Conservation (phyloP, 768 basidiomycete species). For the Dacryopinax spathularia region DNA sequence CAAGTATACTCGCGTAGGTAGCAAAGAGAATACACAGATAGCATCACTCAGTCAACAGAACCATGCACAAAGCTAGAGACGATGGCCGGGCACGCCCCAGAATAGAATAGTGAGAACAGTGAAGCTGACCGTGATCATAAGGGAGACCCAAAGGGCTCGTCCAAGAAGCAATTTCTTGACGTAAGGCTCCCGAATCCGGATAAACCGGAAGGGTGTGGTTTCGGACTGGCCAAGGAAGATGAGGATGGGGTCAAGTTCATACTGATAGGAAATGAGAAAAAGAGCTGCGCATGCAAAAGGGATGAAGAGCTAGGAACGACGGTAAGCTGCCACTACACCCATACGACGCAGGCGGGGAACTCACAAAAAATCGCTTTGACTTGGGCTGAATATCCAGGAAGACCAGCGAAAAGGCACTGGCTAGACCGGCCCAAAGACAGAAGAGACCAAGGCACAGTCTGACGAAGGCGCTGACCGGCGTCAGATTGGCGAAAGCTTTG, state of each 20-base stretch:
- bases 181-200: conserved; percentile 83
- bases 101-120: conserved; percentile 79
- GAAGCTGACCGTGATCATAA: conserved; percentile 62
- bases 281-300: conserved; percentile 83
- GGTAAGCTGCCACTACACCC: neutral
- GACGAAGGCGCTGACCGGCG: conserved; percentile 76
- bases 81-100: conserved; percentile 90
- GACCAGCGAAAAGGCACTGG: conserved; percentile 76
- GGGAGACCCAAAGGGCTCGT: conserved; percentile 80
- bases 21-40: too few species aligned
- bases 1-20: too few species aligned
- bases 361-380: conserved; percentile 84
- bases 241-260: conserved; percentile 91
- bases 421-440: conserved; percentile 87
- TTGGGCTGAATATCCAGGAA: conserved; percentile 91
- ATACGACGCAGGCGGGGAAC: conserved; percentile 24
- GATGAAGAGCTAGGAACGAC: conserved; percentile 62
- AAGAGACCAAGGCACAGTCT: conserved; percentile 74
- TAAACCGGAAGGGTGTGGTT: conserved; percentile 90
- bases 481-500: conserved; percentile 96
- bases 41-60: too few species aligned
- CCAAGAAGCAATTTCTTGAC: conserved; percentile 81
- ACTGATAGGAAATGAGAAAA: conserved; percentile 88
- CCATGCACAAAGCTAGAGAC: conserved; percentile 51
- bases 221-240: conserved; percentile 89